Percentiles rank a stretch among this genome's conserved stretches.
Conservation (phyloP, 2,329 filamentous ascomycete species). For the Colletotrichum tabaci region DNA sequence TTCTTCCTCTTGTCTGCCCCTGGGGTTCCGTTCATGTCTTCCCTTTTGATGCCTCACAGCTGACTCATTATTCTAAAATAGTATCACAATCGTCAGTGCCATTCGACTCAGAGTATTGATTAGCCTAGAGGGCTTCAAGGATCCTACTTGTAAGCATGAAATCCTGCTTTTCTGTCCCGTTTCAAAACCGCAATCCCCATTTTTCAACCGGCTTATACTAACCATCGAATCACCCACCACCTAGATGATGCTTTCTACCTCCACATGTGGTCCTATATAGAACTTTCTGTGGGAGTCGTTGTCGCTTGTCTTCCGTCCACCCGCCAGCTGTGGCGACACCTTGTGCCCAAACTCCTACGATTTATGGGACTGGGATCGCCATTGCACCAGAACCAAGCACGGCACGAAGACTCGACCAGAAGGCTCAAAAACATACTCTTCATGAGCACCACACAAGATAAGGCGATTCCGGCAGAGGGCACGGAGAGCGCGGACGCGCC, state of each 20-base stretch:
- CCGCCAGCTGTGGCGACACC: conserved; percentile 31
- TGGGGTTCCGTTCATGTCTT: too few relatives aligned
- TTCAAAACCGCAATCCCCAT: conserved; percentile 56
- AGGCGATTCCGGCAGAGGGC: not conserved
- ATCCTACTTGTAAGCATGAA: conserved; percentile 53
- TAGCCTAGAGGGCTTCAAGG: conserved; percentile 55
- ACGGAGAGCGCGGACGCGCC: not conserved
- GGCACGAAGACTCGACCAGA: conserved; percentile 7
- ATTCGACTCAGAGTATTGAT: conserved; percentile 57
- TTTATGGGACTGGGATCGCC: not conserved
- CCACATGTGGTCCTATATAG: conserved; percentile 62
- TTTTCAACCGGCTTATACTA: conserved; percentile 50
- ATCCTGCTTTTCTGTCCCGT: conserved; percentile 52
- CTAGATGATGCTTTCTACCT: conserved; percentile 55
- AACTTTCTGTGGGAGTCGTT: conserved; percentile 61
- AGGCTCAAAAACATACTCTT: conserved; percentile 10
- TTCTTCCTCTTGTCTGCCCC: not conserved
- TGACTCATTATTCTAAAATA: not conserved
- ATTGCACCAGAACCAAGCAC: not conserved
- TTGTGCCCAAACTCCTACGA: conserved; percentile 11
- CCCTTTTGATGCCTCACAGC: not conserved
- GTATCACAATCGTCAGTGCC: conserved; percentile 55
- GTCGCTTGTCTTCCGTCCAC: conserved; percentile 56
- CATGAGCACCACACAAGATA: not conserved
- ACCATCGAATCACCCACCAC: not conserved